phyloP scores from a whole-genome alignment of 805 yeast genomes.

The Ogataea henricii region DNA sequence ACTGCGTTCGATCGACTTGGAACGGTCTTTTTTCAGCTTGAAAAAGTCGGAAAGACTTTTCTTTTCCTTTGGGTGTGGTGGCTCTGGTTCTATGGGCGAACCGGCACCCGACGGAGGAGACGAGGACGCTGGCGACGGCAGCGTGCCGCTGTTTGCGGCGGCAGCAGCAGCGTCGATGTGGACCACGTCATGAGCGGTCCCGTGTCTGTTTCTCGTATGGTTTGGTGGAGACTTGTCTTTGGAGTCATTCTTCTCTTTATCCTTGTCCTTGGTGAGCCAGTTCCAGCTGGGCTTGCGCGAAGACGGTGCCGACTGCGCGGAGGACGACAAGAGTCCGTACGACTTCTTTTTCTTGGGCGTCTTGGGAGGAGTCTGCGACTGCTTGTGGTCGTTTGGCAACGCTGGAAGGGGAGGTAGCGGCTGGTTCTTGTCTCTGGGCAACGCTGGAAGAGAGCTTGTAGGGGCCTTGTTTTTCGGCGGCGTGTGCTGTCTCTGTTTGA shows the following conservation, averaged over 20 bases:
- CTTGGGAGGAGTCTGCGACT: background rate
- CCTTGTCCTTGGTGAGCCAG: constrained; percentile 18
- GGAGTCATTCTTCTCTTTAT: constrained; percentile 6
- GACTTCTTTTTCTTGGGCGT: constrained; percentile 9
- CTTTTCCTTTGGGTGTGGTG: constrained; percentile 15
- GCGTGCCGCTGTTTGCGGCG: background rate
- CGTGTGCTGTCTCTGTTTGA: constrained; percentile 5
- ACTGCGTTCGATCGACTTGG: constrained; percentile 13
- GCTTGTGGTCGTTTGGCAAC: constrained; percentile 3
- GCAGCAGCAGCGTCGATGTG: constrained; percentile 3
- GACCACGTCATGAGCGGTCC: constrained; percentile 22
- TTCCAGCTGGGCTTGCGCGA: constrained; percentile 19
- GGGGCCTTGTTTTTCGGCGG: constrained; percentile 17
- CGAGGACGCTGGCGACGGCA: constrained; percentile 3
- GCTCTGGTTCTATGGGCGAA: background rate
- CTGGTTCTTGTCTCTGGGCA: constrained; percentile 2
- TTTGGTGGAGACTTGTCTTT: constrained; percentile 21
- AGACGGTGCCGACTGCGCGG: background rate
- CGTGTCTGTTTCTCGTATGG: constrained; percentile 34
- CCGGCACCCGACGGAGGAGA: constrained; percentile 18
- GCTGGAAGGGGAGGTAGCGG: constrained; percentile 19
- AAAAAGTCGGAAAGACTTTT: constrained; percentile 30
- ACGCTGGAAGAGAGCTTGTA: constrained; percentile 15
- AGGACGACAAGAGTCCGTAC: constrained; percentile 1
- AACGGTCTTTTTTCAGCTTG: constrained; percentile 30